Evolutionary conservation across 176 grass and related monocot genomes (phyloP).

Genomic region (Microstegium vimineum): DNA sequence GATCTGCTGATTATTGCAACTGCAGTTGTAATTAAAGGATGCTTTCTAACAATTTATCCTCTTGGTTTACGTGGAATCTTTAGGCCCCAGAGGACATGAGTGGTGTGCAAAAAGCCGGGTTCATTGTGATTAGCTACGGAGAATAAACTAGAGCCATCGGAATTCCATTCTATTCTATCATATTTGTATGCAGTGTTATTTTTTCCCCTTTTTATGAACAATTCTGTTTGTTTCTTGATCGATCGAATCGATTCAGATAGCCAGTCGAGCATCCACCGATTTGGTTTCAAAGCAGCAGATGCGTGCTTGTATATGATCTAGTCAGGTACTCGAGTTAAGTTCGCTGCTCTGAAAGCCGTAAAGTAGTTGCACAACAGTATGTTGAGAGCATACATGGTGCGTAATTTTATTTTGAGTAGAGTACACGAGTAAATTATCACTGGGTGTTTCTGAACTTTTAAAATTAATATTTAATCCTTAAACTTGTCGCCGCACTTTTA

Average conservation of each 20-base stretch:
- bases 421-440: not conserved
- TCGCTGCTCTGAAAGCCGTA: not conserved
- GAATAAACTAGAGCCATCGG: slow-evolving; percentile 38
- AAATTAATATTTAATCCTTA: not conserved
- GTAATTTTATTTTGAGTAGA: not conserved
- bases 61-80: slow-evolving; percentile 28
- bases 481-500: not conserved
- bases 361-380: not conserved
- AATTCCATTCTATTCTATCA: slow-evolving; percentile 28
- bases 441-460: not conserved
- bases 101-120: slow-evolving; percentile 19
- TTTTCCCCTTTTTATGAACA: not conserved
- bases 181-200: not conserved
- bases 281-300: not conserved
- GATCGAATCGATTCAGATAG: too few species aligned
- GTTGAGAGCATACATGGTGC: not conserved
- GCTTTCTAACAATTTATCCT: slow-evolving; percentile 17
- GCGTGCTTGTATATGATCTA: not conserved
- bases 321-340: not conserved
- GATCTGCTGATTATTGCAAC: slow-evolving; percentile 15
- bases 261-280: too few species aligned
- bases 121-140: slow-evolving; percentile 31
- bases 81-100: slow-evolving; percentile 1
- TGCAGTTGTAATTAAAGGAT: slow-evolving; percentile 45
- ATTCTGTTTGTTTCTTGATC: not conserved